Evolutionary conservation across 208 protist genomes (phyloP), one percentile per base, ranked within the genome.

Genomic region (Leishmania braziliensis): DNA sequence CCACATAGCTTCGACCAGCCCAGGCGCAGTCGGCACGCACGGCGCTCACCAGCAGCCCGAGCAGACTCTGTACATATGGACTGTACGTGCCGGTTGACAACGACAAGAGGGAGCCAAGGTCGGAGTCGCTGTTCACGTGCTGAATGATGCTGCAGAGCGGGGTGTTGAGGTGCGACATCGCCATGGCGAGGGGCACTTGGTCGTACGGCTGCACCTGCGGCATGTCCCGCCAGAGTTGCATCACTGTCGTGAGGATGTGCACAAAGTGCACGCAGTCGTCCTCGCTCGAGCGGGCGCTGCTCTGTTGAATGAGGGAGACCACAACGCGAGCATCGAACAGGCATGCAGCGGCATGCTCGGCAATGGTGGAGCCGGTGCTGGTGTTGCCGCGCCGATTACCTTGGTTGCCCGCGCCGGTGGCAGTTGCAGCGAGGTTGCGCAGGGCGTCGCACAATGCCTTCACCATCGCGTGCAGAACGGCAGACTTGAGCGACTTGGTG

Each of bases 121-220:
- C 86, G 39, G 65, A 71, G 39, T 73, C 80, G 75, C 70, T 72
- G 77, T 54, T 80, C 9, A 75, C 81, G 70, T 87, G 91, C 36
- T 92, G 90, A 26, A 95, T 62, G 53, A 93, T 82, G 56, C 76
- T 77, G 83, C 91, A 86, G 39, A 96, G 77, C 8, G 91, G 81
- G 18, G 78, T 78, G 80, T 96, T 96, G 58, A 95, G 63, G 80
- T 95, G 89, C 10, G 90, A 91, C 54, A 98, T 88, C 39, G 91
- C 70, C 71, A 95, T 86, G 74, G 92, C 87, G 51, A 97, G 84
- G 36, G 95, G 91, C 26, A 86, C 81, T 58, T 92, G 95, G 68
- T 95, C 93, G 58, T 88, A 80, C 18, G 75, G 87, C 39, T 92
- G 77, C 69, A 94, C 82, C 18, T 83, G 66, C 14, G 93, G 92